Evolutionary conservation across 306 rosid genomes (phyloP), one percentile per base, ranked within the genome.

Genomic region (Castanea sativa): DNA sequence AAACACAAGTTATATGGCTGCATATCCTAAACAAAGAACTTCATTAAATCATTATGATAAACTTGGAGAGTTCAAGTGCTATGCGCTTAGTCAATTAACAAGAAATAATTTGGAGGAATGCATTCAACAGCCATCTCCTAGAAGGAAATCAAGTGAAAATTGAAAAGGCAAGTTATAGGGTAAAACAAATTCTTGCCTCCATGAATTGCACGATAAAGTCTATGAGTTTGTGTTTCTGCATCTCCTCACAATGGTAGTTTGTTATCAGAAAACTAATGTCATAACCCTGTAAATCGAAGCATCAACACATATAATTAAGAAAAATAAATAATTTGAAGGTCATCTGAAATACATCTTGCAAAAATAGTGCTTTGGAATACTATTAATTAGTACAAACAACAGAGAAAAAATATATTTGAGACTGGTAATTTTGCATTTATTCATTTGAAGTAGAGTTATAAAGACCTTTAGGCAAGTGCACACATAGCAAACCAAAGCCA

Each of bases 201-300:
- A 95, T 93, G 85, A 95, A 95, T 80, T 95, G 98, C 78, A 93
- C 97, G 29, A 95, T 93, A 81, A 95, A 95, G 85, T 95, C 98
- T 55, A 95, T 95, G 86, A 95, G 99, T 65, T 91, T 95, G 30
- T 93, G 97, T 87, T 91, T 95, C 84, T 95, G 96, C 99, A 95
- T 89, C 55, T 93, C 98, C 89, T 95, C 99, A 20, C 94, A 95
- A 70, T 95, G 99, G 86, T 90, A 90, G 83, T 93, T 95, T 80
- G 98, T 95, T 81, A 95, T 86, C 38, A 95, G 99, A 89, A 95
- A 95, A 88, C 99, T 95, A 81, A 91, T 91, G 77, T 95, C 98
- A 83, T 95, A 95, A 80, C 99, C 99, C 99, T 93, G 97, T 63
- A 85, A 78, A 57, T 60, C 55, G 69, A 75, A 81, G 68, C 81